These are phyloP conservation scores for Phellopilus nigrolimitatus DNA, from an alignment of 1,284 basidiomycete genomes.

Conservation along the genomic window DNA sequence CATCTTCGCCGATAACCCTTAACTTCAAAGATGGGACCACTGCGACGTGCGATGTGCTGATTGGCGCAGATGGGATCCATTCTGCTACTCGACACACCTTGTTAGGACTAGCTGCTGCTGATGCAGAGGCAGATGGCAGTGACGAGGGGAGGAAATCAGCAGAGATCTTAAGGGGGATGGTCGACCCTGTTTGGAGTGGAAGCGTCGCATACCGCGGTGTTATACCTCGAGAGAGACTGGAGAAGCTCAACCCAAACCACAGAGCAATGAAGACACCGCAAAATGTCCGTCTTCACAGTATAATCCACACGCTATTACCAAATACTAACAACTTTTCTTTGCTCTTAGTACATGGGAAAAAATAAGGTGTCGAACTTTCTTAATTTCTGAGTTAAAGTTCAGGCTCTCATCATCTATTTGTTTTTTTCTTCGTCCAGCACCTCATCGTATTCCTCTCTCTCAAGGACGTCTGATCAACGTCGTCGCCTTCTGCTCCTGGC, in stretches of 20 bases:
- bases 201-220: slow-evolving; percentile 32
- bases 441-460: slow-evolving; percentile 14
- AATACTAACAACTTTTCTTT: background rate
- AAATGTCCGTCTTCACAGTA: background rate
- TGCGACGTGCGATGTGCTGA: slow-evolving; percentile 39
- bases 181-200: slow-evolving; percentile 35
- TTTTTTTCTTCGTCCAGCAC: slow-evolving; percentile 1
- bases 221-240: slow-evolving; percentile 30
- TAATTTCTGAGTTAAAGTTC: too few species aligned
- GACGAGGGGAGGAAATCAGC: slow-evolving; percentile 9
- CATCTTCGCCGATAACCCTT: slow-evolving; percentile 30
- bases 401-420: background rate
- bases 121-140: slow-evolving; percentile 17
- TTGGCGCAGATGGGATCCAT: slow-evolving; percentile 46
- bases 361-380: slow-evolving; percentile 30
- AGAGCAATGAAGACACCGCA: slow-evolving; percentile 20
- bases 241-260: slow-evolving; percentile 30
- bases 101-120: background rate
- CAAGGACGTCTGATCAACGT: slow-evolving; percentile 16
- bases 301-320: background rate
- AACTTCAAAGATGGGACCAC: slow-evolving; percentile 40
- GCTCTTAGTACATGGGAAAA: slow-evolving; percentile 39
- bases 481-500: slow-evolving; percentile 14
- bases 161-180: slow-evolving; percentile 21
- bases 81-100: slow-evolving; percentile 26